phyloP scores from a whole-genome alignment of 164 flowering plant species.

The Tinospora cordifolia region DNA sequence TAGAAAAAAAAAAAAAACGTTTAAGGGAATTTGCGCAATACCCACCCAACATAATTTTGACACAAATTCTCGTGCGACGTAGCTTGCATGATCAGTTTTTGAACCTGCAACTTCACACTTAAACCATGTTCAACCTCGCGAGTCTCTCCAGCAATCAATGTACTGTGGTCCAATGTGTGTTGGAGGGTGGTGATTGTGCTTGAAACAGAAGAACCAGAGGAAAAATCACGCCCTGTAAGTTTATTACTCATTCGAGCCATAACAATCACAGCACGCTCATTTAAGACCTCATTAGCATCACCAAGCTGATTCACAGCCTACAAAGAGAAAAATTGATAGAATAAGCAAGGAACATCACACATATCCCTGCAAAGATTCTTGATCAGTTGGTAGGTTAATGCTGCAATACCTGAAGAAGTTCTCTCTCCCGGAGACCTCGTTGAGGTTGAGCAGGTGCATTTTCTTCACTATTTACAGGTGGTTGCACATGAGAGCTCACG shows the following conservation, averaged over 20 bases:
- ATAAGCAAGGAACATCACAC: constrained; percentile 3
- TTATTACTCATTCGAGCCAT: constrained; percentile 98
- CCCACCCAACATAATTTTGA: constrained; percentile 97
- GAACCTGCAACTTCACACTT: constrained; percentile 86
- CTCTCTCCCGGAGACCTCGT: constrained; percentile 85
- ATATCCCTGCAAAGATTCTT: neutral
- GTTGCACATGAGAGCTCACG: constrained; percentile 43
- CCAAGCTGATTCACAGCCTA: constrained; percentile 97
- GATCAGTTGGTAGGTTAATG: neutral
- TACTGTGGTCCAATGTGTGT: constrained; percentile 54
- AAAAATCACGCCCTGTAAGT: constrained; percentile 94
- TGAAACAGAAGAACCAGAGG: constrained; percentile 39
- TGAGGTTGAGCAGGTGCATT: constrained; percentile 65
- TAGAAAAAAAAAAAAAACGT: neutral
- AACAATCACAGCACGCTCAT: constrained; percentile 90
- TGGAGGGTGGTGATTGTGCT: constrained; percentile 36
- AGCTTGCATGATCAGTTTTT: constrained; percentile 81
- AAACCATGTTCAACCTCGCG: constrained; percentile 91
- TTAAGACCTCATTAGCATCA: constrained; percentile 95
- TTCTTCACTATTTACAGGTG: constrained; percentile 72
- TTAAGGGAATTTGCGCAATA: neutral
- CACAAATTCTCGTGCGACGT: constrained; percentile 87
- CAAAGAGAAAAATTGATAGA: constrained; percentile 14
- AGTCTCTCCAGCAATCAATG: constrained; percentile 53
- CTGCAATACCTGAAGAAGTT: constrained; percentile 72